Percentiles rank a stretch among this genome's conserved stretches.
These are phyloP conservation scores for Colletotrichum tofieldiae DNA, from an alignment of 2,329 filamentous ascomycete genomes.

Conservation along the genomic window DNA sequence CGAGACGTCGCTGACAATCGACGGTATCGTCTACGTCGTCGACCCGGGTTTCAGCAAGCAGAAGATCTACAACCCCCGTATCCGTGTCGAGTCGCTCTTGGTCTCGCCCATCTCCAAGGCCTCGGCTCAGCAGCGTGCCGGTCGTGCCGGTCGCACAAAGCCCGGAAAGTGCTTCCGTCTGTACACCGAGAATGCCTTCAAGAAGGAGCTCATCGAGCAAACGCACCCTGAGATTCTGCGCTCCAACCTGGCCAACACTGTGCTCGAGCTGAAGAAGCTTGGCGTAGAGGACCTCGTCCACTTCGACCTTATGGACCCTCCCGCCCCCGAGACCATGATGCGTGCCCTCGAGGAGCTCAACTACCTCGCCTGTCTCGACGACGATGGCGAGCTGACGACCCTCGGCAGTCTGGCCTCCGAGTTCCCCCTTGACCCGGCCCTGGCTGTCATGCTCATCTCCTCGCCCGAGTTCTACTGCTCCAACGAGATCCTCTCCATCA, in stretches of 20 bases:
- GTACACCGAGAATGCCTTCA: conserved; percentile 96
- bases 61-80: conserved; percentile 98
- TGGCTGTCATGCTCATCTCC: conserved; percentile 98
- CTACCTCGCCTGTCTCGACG: conserved; percentile 95
- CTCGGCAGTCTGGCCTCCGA: conserved; percentile 92
- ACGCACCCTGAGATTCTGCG: conserved; percentile 96
- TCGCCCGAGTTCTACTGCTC: conserved; percentile 99
- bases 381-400: conserved; percentile 92
- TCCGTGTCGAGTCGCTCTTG: conserved; percentile 95
- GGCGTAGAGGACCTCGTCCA: conserved; percentile 96
- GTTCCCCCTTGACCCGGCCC: conserved; percentile 92
- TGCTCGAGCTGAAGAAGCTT: conserved; percentile 96
- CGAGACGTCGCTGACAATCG: conserved; percentile 96
- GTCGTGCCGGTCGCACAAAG: conserved; percentile 98
- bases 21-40: conserved; percentile 99
- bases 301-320: conserved; percentile 99
- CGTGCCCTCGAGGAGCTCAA: conserved; percentile 97
- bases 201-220: conserved; percentile 97
- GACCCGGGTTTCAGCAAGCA: conserved; percentile 99
- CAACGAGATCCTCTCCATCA: conserved; percentile 97
- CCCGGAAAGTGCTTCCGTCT: conserved; percentile 98
- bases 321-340: conserved; percentile 98
- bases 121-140: conserved; percentile 95
- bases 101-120: conserved; percentile 98
- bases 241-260: conserved; percentile 95